These are phyloP conservation scores for Atractiella rhizophila DNA, from an alignment of 768 basidiomycete genomes.

Conservation along the genomic window DNA sequence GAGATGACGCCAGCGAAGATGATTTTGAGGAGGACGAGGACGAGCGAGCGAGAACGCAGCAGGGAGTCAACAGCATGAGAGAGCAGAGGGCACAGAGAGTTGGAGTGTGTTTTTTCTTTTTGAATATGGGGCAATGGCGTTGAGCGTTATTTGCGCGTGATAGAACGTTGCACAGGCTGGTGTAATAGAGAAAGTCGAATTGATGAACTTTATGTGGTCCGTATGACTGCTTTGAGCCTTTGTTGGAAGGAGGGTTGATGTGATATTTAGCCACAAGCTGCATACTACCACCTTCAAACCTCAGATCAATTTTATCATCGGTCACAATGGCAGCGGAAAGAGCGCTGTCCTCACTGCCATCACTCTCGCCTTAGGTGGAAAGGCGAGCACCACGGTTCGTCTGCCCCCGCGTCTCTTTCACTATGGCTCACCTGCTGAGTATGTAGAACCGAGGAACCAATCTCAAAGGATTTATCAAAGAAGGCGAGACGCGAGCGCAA, in stretches of 20 bases:
- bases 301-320: conserved; percentile 92
- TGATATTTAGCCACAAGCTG: conserved; percentile 4
- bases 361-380: conserved; percentile 77
- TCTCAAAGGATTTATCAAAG: conserved; percentile 11
- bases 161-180: conserved; percentile 67
- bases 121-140: no score
- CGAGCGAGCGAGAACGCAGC: no score
- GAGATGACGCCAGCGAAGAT: no score
- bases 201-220: conserved; percentile 10
- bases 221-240: background rate
- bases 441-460: conserved; percentile 14
- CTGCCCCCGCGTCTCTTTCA: conserved; percentile 57
- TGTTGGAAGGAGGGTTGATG: no score
- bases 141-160: no score
- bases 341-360: conserved; percentile 37
- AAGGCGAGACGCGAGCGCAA: conserved; percentile 18
- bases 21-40: no score
- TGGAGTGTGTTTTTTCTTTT: no score
- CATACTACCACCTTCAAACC: conserved; percentile 61
- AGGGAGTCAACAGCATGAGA: no score
- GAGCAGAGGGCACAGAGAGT: no score
- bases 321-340: conserved; percentile 23
- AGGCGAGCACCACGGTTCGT: conserved; percentile 74
- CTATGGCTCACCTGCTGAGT: conserved; percentile 52
- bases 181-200: conserved; percentile 54